A percentile compares a stretch with the other conserved stretches of the same genome.
Conservation (phyloP, 2,329 filamentous ascomycete genomes). For the Monosporascus sp. region DNA sequence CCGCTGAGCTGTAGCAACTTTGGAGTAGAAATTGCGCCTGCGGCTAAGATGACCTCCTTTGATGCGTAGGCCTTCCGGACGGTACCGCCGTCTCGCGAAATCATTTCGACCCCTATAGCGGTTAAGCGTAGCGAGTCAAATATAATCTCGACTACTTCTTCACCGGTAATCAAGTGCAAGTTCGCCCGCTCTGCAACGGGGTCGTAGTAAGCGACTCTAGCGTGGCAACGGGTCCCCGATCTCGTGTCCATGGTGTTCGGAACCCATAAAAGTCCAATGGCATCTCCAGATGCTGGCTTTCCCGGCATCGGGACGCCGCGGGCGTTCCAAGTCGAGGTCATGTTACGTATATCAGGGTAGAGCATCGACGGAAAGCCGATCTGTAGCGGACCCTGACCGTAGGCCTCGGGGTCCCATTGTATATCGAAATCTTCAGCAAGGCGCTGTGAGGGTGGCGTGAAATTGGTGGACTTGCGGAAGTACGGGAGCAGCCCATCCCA, state of each 20-base stretch:
- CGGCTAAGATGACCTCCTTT: slow-evolving; percentile 36
- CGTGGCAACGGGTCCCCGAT: slow-evolving; percentile 22
- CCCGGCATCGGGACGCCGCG: slow-evolving; percentile 18
- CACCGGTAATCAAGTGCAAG: slow-evolving; percentile 16
- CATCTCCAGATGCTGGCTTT: slow-evolving; percentile 18
- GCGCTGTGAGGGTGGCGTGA: neutral
- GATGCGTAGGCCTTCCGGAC: slow-evolving; percentile 9
- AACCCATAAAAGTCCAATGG: slow-evolving; percentile 26
- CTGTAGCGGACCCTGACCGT: neutral
- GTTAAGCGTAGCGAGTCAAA: slow-evolving; percentile 18
- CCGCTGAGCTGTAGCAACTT: slow-evolving; percentile 38
- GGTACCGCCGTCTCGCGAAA: slow-evolving; percentile 1
- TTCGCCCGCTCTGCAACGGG: slow-evolving; percentile 12
- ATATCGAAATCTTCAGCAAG: neutral
- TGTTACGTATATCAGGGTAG: slow-evolving; percentile 10
- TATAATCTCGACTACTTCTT: slow-evolving; percentile 33
- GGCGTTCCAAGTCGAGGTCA: slow-evolving; percentile 14
- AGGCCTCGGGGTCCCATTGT: neutral
- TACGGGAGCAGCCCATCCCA: slow-evolving; percentile 1
- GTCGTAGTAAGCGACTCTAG: slow-evolving; percentile 24
- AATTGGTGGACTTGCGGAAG: neutral
- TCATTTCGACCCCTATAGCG: slow-evolving; percentile 2
- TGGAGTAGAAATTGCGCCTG: slow-evolving; percentile 37
- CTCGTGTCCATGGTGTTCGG: slow-evolving; percentile 24
- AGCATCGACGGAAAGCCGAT: neutral